Conservation (phyloP, 805 yeast species). For the Yarrowia sp. region DNA sequence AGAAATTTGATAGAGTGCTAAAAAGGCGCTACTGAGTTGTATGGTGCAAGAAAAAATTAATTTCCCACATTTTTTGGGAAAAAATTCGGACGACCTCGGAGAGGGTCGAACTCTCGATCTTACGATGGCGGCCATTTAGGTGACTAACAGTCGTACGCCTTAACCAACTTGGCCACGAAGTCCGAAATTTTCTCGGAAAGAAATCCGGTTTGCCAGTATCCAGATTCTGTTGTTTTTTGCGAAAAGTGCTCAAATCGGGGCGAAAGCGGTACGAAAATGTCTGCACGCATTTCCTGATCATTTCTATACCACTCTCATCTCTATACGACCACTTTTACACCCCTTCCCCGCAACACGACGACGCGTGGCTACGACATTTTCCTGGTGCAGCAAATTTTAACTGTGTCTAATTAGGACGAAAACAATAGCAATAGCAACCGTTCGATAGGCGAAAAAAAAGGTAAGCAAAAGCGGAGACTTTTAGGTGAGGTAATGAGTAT, state of each 20-base stretch:
- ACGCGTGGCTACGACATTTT: slow-evolving; percentile 7
- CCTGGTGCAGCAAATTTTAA: slow-evolving; percentile 24
- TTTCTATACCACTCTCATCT: no score
- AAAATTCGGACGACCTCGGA: slow-evolving; percentile 36
- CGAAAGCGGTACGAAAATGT: background rate
- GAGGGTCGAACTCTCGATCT: slow-evolving; percentile 40
- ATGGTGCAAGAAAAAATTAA: background rate
- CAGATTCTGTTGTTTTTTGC: no score
- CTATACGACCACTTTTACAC: background rate
- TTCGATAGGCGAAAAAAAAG: no score
- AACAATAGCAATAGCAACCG: background rate
- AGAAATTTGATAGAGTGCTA: no score
- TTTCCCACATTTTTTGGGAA: background rate
- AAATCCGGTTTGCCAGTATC: background rate
- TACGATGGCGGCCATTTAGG: slow-evolving; percentile 38
- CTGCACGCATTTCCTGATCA: no score
- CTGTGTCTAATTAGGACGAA: background rate
- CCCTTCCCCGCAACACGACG: slow-evolving; percentile 17
- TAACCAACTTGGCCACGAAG: slow-evolving; percentile 40
- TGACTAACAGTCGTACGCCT: slow-evolving; percentile 39
- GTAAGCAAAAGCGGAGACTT: background rate
- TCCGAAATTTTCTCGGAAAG: background rate
- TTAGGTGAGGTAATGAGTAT: no score
- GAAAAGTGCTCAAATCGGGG: background rate
- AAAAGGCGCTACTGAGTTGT: no score